Base-by-base conservation (phyloP, 2,329 filamentous ascomycete genomes). In the Saccharata proteae region DNA sequence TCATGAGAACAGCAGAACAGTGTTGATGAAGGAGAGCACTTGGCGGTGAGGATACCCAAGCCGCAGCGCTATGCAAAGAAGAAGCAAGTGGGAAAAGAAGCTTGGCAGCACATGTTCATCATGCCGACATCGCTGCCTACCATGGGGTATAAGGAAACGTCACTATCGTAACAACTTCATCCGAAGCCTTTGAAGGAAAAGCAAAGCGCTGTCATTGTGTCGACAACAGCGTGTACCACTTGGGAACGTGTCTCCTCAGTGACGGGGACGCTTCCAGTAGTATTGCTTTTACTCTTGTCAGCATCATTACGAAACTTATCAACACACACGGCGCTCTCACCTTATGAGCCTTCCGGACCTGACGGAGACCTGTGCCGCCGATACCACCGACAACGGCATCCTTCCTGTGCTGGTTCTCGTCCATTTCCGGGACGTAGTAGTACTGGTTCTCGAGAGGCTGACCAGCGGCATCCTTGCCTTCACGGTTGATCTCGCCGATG, bases 281-380 rank as follows among this genome's bases (percentile, higher is more conserved):
- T 79, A 78, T 79, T 78, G 74, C 74, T 79, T 40, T 21, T 21
- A 7, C n/a, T 21, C 19, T 7, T n/a, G 19, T 40, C 21, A 40
- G 34, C 28, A 25, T 22, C 17, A 34, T 23, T 22, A 28, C 29
- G 18, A 34, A 31, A 10, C 14, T 15, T 15, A 31, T 30, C 15
- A 37, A 27, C 20, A 21, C 28, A 19, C 18, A 26, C 7, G 29
- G 13, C 30, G 17, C 39, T 55, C 64, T 51, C 70, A 96, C 88
- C 82, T 96, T 96, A 59, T 98, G 90, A 52, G 90, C 83, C 62
- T 94, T 96, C 48, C 90, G 73, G 51, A 90, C 94, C 49, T 77
- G 79, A 43, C 90, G 71, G 47, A 98, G 62, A 45, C 84, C 90
- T 25, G 86, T 88, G 59, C 93, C 93, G 34, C 84, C 71, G 52